Evolutionary conservation across 495 filamentous ascomycete genomes (phyloP), one percentile per base, ranked within the genome.

Genomic region (Cercophora sp.): DNA sequence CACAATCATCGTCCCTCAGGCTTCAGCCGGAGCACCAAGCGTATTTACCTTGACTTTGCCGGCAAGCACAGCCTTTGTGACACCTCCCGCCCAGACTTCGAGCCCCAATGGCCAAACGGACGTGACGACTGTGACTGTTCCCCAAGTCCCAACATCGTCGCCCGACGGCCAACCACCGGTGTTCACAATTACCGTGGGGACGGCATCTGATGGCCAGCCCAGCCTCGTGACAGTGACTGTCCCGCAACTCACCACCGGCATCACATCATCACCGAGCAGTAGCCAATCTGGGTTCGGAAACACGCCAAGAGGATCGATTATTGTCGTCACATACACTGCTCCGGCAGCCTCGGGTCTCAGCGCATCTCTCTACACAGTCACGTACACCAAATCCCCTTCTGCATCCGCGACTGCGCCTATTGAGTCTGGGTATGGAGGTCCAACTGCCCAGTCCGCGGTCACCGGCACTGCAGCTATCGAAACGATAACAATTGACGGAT

Each of bases 271-370:
- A 9, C 36, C 36, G 10, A 39, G 36, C 36, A 39, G 36, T 32
- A 20, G 41, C 2, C 25, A 26, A 9, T 36, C 45, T 27, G 22
- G 16, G 10, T 27, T 41, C 1, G 36, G 27, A 18, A 37, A 2
- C 9, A 29, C 3, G 13, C 31, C 18, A 4, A 25, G 35, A 10
- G 37, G 31, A 44, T 52, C 61, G 0, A 11, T 56, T n/a, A 19
- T 54, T 8, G 11, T 46, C 13, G 55, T 57, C 53, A 61, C 63
- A 2, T 65, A 64, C 56, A 61, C 61, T 1, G 48, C 54, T 5
- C 53, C 58, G 1, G 45, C 35, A 5, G 18, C 15, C 1, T 37
- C 49, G 1, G 53, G 51, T 23, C 32, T 11, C n/a, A 46, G 24
- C 8, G 23, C 15, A n/a, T 54, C 56, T 10, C 13, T 53, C 4